A percentile compares a stretch with the other conserved stretches of the same genome.
These are phyloP conservation scores for Isoetes taiwanensis DNA, from an alignment of 75 land plant species.

Conservation along the genomic window DNA sequence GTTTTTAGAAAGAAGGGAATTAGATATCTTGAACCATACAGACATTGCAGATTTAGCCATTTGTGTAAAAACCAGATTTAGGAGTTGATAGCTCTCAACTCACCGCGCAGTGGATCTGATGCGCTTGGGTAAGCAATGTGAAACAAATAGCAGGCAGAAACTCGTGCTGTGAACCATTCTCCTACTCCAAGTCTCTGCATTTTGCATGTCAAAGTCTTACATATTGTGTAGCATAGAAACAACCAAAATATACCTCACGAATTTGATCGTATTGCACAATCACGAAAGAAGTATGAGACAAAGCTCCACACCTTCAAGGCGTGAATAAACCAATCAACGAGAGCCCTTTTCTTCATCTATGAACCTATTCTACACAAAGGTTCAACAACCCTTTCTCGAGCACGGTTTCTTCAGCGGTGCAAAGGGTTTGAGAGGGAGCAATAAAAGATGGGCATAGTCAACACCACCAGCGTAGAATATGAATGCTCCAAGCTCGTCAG, in stretches of 20 bases:
- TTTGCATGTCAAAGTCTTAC: not conserved
- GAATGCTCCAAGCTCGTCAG: slow-evolving; percentile 85
- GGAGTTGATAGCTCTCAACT: too few species aligned
- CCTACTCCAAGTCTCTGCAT: slow-evolving; percentile 81
- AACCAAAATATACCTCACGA: too few species aligned
- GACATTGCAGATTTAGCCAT: too few species aligned
- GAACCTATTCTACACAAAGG: slow-evolving; percentile 78
- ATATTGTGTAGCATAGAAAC: not conserved
- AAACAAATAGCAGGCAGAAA: slow-evolving; percentile 86
- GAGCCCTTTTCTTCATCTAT: slow-evolving; percentile 74
- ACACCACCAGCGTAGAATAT: slow-evolving; percentile 92
- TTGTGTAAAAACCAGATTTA: too few species aligned
- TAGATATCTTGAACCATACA: too few species aligned
- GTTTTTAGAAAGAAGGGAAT: too few species aligned
- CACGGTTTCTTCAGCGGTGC: slow-evolving; percentile 94
- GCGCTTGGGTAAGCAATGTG: slow-evolving; percentile 94
- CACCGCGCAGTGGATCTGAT: slow-evolving; percentile 53
- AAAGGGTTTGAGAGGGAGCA: slow-evolving; percentile 79
- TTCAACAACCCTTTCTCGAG: slow-evolving; percentile 86
- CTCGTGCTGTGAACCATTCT: slow-evolving; percentile 92
- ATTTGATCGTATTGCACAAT: too few species aligned
- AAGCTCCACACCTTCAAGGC: slow-evolving; percentile 51
- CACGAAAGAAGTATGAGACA: not conserved
- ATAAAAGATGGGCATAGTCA: slow-evolving; percentile 77
- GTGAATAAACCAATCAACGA: slow-evolving; percentile 86